Evolutionary conservation across 208 protist species (phyloP).

Genomic region (Trypanosoma grayi): DNA sequence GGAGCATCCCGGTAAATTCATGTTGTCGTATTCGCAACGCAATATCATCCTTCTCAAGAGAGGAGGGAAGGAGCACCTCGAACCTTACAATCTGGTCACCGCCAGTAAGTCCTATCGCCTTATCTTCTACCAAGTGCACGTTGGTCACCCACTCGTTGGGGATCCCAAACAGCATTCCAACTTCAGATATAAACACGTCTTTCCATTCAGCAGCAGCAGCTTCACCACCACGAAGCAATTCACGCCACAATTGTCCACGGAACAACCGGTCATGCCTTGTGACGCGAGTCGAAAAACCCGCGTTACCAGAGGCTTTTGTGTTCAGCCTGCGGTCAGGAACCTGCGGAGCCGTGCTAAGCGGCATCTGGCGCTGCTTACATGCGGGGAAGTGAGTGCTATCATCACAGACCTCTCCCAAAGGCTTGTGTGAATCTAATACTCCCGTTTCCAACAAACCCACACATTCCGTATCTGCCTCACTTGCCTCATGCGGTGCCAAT

Average conservation of each 20-base stretch:
- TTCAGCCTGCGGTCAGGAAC: neutral
- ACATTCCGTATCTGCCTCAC: neutral
- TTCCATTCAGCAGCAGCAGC: constrained; percentile 11
- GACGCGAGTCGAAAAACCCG: neutral
- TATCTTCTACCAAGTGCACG: constrained; percentile 7
- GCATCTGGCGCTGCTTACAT: constrained; percentile 5
- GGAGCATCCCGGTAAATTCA: constrained; percentile 19
- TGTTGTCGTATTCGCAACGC: constrained; percentile 8
- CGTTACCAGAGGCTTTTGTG: neutral
- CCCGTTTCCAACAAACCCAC: constrained; percentile 9
- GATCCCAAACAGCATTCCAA: constrained; percentile 18
- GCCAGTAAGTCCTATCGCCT: neutral
- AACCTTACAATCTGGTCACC: constrained; percentile 16
- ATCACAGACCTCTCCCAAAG: neutral
- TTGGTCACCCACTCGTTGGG: constrained; percentile 13
- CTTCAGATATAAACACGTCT: constrained; percentile 14
- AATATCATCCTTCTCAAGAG: constrained; percentile 5
- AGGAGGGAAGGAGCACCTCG: constrained; percentile 20
- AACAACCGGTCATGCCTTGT: constrained; percentile 9
- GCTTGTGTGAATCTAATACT: neutral
- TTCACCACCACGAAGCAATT: constrained; percentile 6
- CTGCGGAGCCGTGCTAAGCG: constrained; percentile 1
- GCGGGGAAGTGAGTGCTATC: constrained; percentile 1
- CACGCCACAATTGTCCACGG: constrained; percentile 13
- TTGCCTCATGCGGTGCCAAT: neutral